Conservation (phyloP, 345 rosid species). For the Triadica sebifera region DNA sequence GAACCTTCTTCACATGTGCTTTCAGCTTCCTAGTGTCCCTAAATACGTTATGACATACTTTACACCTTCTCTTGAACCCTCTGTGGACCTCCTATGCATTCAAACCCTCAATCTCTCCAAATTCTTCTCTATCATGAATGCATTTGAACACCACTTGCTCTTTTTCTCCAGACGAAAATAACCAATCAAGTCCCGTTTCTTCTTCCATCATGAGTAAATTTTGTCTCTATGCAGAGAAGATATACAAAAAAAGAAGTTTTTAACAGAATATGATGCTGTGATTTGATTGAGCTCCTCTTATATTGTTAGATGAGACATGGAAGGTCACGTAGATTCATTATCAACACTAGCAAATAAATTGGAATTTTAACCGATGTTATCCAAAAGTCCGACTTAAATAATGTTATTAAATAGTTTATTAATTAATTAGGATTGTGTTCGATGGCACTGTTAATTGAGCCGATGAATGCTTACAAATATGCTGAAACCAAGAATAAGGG, state of each 20-base stretch:
- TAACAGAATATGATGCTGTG: not conserved
- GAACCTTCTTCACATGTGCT: conserved; percentile 7
- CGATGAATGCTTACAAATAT: no score
- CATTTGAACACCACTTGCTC: not conserved
- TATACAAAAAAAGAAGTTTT: not conserved
- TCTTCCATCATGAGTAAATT: not conserved
- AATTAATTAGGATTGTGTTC: no score
- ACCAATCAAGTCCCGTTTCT: not conserved
- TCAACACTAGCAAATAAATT: no score
- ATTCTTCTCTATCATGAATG: conserved; percentile 10
- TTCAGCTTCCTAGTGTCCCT: conserved; percentile 1
- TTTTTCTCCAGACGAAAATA: conserved; percentile 3
- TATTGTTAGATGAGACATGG: not conserved
- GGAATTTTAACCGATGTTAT: no score
- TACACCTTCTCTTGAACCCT: conserved; percentile 7
- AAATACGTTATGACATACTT: conserved; percentile 13
- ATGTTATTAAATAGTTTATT: no score
- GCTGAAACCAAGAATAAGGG: no score
- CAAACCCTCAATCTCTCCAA: not conserved
- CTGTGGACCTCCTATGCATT: conserved; percentile 1
- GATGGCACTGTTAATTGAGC: no score
- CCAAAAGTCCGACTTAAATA: not conserved
- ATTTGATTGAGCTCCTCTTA: not conserved
- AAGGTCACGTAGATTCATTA: not conserved
- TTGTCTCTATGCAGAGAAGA: not conserved